These are phyloP conservation scores for Agaricales sp. DNA, from an alignment of 1,284 basidiomycete species.

Conservation along the genomic window DNA sequence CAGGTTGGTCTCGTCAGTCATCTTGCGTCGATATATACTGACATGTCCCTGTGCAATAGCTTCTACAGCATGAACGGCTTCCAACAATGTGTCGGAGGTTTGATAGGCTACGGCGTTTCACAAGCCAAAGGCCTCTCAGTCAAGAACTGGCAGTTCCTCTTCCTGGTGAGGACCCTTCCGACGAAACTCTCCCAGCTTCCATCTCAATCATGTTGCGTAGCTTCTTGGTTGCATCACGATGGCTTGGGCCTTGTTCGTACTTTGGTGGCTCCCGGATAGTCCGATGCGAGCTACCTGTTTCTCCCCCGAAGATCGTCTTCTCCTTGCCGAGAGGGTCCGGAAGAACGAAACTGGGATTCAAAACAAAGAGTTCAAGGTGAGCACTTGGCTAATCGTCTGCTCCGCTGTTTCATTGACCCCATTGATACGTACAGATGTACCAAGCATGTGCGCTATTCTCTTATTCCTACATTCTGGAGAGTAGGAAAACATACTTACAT, in stretches of 20 bases:
- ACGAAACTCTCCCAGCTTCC: not conserved
- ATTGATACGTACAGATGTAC: constrained; percentile 21
- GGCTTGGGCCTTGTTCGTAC: constrained; percentile 38
- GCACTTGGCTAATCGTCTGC: not conserved
- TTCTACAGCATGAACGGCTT: constrained; percentile 32
- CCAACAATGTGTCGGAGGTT: constrained; percentile 41
- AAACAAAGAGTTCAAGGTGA: constrained; percentile 41
- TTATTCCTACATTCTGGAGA: not conserved
- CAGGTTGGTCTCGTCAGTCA: constrained; percentile 23
- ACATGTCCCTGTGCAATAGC: not conserved
- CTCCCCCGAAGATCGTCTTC: constrained; percentile 34
- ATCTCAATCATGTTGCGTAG: constrained; percentile 13
- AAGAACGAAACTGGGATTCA: constrained; percentile 46
- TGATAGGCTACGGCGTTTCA: constrained; percentile 39
- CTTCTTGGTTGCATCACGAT: constrained; percentile 35
- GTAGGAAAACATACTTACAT: too few relatives aligned
- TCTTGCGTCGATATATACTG: constrained; percentile 8
- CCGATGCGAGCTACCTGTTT: constrained; percentile 40
- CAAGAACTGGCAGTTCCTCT: constrained; percentile 44
- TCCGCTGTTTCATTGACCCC: not conserved
- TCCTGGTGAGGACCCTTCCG: constrained; percentile 24
- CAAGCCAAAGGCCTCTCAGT: constrained; percentile 30
- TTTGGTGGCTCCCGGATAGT: constrained; percentile 40
- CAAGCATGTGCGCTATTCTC: constrained; percentile 27
- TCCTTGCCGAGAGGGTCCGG: constrained; percentile 44